A percentile compares a stretch with the other conserved stretches of the same genome.
phyloP scores from a whole-genome alignment of 805 yeast species.

The Spathaspora sp. region DNA sequence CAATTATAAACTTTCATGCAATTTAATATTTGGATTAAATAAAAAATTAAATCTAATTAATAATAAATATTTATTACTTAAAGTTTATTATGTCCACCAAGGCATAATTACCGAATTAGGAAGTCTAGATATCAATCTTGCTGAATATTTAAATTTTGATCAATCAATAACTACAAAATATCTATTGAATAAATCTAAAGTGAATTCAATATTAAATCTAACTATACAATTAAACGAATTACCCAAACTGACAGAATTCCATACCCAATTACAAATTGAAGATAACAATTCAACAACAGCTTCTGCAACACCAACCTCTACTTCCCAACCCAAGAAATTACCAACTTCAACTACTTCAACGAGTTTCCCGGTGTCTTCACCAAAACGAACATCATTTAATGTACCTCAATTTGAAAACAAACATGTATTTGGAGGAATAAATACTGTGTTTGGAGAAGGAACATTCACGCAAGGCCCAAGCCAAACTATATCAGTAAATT shows the following conservation, averaged over 20 bases:
- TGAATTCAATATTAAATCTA: constrained; percentile 73
- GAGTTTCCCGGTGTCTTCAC: not conserved
- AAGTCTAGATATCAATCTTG: constrained; percentile 56
- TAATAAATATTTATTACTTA: constrained; percentile 39
- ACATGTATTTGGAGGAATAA: constrained; percentile 48
- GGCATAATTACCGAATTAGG: constrained; percentile 52
- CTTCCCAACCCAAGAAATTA: not conserved
- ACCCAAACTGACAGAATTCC: constrained; percentile 36
- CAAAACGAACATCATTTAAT: constrained; percentile 17
- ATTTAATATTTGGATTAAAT: constrained; percentile 39
- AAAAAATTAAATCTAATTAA: constrained; percentile 35
- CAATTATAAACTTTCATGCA: constrained; percentile 30
- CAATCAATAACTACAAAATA: constrained; percentile 57
- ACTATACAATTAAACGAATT: constrained; percentile 50
- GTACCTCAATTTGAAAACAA: constrained; percentile 39
- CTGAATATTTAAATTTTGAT: constrained; percentile 63
- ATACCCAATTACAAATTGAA: constrained; percentile 35
- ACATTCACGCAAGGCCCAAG: constrained; percentile 1
- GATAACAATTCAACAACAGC: constrained; percentile 14
- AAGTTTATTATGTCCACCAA: constrained; percentile 33
- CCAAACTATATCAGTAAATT: not conserved
- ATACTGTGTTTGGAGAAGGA: constrained; percentile 29
- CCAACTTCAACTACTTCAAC: constrained; percentile 1
- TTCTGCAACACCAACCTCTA: not conserved
- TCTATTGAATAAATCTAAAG: constrained; percentile 70